These are phyloP conservation scores for Linum usitatissimum DNA, from an alignment of 345 rosid genomes.

Conservation along the genomic window DNA sequence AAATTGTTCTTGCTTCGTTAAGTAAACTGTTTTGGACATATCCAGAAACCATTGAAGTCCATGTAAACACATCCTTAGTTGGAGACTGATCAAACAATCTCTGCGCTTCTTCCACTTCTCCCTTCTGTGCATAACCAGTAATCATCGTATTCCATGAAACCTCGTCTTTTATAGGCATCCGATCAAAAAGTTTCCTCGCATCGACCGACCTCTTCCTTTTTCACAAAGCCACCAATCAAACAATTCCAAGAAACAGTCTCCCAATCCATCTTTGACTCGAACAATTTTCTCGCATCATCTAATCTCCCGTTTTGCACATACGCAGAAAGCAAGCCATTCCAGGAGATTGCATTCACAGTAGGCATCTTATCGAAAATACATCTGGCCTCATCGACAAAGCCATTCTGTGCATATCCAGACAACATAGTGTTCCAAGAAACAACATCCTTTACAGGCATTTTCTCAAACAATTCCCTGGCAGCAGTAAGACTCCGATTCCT, in stretches of 20 bases:
- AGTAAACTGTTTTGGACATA: conserved; percentile 44
- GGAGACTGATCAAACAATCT: conserved; percentile 44
- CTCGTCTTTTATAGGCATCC: conserved; percentile 44
- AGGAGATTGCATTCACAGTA: conserved; percentile 49
- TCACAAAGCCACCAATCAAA: conserved; percentile 52
- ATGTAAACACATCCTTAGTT: conserved; percentile 42
- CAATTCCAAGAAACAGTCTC: conserved; percentile 59
- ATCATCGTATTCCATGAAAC: conserved; percentile 66
- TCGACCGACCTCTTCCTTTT: conserved; percentile 37
- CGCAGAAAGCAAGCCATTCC: conserved; percentile 64
- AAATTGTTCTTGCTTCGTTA: conserved; percentile 49
- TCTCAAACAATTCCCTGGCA: conserved; percentile 41
- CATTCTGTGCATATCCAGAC: conserved; percentile 53
- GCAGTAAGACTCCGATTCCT: conserved; percentile 40
- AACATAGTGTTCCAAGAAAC: conserved; percentile 54
- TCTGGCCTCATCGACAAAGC: conserved; percentile 46
- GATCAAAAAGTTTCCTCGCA: conserved; percentile 40
- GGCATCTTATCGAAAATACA: conserved; percentile 31
- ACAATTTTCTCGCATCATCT: conserved; percentile 35
- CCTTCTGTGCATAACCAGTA: conserved; percentile 52
- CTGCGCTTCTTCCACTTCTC: conserved; percentile 43
- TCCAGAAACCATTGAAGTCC: conserved; percentile 72
- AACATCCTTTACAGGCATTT: conserved; percentile 40
- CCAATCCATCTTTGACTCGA: conserved; percentile 33
- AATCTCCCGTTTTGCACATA: conserved; percentile 40